Conservation (phyloP, 257 asterid genomes). For the Solanum ahanhuiri region DNA sequence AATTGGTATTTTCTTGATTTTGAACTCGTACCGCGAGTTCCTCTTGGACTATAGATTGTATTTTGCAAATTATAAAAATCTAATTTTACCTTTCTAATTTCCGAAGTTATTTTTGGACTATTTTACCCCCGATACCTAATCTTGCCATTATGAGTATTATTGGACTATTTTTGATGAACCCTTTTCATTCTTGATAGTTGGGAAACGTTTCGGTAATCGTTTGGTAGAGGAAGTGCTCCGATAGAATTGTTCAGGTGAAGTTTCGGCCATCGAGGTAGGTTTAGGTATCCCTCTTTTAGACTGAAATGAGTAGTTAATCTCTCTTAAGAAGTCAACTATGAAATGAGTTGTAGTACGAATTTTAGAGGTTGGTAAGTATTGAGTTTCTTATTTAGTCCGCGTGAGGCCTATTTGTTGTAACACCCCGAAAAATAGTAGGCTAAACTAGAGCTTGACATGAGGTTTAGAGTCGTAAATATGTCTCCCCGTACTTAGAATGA, state of each 20-base stretch:
- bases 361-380: not conserved
- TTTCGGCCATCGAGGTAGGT: not conserved
- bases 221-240: not conserved
- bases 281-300: not conserved
- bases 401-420: not conserved
- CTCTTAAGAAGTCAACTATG: not conserved
- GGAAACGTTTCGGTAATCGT: too few relatives aligned
- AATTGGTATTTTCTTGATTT: not conserved
- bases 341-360: too few relatives aligned
- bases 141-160: not conserved
- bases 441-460: too few relatives aligned
- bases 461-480: too few relatives aligned
- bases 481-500: too few relatives aligned
- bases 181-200: too few relatives aligned
- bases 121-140: not conserved
- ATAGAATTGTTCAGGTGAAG: not conserved
- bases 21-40: too few relatives aligned
- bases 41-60: not conserved
- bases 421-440: too few relatives aligned
- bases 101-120: not conserved
- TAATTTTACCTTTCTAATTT: not conserved
- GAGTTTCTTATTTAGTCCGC: too few relatives aligned
- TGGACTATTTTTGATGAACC: not conserved
- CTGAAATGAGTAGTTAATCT: not conserved
- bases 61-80: too few relatives aligned